phyloP scores from a whole-genome alignment of 2,329 filamentous ascomycete species.

The Rhynchosporium graminicola region DNA sequence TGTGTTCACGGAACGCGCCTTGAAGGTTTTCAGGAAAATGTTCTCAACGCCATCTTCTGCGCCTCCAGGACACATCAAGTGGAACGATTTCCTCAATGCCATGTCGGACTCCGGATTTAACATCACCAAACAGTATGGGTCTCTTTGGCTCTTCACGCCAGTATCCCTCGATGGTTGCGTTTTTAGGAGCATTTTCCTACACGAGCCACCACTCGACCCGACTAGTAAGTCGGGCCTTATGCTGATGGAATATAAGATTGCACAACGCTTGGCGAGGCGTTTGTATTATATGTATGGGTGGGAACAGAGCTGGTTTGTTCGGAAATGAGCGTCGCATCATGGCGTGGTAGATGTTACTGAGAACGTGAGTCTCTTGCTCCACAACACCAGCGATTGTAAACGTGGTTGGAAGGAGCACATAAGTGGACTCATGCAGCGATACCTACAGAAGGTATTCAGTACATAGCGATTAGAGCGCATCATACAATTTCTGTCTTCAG shows the following conservation, averaged over 20 bases:
- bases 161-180: neutral
- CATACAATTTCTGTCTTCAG: too few species aligned
- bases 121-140: slow-evolving; percentile 1
- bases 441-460: too few species aligned
- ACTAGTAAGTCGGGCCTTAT: neutral
- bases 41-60: neutral
- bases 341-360: neutral
- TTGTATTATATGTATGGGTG: slow-evolving; percentile 1
- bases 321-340: neutral
- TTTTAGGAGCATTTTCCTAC: neutral
- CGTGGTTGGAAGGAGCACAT: too few species aligned
- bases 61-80: neutral
- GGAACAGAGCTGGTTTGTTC: slow-evolving; percentile 4
- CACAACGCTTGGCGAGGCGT: neutral
- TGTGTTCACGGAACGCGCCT: neutral
- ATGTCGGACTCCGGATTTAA: neutral
- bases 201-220: neutral
- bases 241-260: slow-evolving; percentile 1
- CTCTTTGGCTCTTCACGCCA: slow-evolving; percentile 10
- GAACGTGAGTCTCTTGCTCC: neutral
- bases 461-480: too few species aligned
- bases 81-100: neutral
- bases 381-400: neutral
- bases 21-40: slow-evolving; percentile 9
- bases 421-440: too few species aligned